Conservation (phyloP, 2,329 filamentous ascomycete genomes). For the Penicillium brasilianum region DNA sequence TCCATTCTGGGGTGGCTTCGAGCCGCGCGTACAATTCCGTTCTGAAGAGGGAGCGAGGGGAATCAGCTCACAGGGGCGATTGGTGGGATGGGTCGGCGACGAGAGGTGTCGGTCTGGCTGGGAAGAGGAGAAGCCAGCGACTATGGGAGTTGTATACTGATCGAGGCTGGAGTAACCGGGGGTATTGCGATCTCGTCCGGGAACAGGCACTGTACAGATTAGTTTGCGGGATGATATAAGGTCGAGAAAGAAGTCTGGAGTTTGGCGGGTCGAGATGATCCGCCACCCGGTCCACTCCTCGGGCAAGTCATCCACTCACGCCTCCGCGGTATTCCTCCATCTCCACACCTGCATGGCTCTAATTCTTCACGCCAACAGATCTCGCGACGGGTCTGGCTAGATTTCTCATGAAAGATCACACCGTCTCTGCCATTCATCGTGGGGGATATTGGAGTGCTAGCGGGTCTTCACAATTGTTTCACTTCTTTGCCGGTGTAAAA, state of each 20-base stretch:
- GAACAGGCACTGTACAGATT: neutral
- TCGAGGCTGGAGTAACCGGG: neutral
- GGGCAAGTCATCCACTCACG: slow-evolving; percentile 1
- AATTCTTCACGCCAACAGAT: neutral
- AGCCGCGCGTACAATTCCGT: slow-evolving; percentile 19
- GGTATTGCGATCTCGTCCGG: neutral
- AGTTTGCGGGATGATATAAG: neutral
- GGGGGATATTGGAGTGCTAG: no score
- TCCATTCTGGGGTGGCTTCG: slow-evolving; percentile 23
- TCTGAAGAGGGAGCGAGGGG: slow-evolving; percentile 18
- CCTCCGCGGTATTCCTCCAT: slow-evolving; percentile 10
- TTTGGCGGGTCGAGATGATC: slow-evolving; percentile 29
- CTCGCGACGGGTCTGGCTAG: no score
- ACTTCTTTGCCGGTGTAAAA: neutral
- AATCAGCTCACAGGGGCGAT: slow-evolving; percentile 7
- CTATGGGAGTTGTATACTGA: neutral
- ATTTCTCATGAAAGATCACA: no score
- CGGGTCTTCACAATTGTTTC: no score
- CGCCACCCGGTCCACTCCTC: slow-evolving; percentile 27
- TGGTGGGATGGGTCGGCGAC: neutral
- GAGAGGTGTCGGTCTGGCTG: neutral
- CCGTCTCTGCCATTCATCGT: no score
- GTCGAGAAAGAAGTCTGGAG: slow-evolving; percentile 26
- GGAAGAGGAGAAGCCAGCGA: neutral
- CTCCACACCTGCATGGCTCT: slow-evolving; percentile 3